phyloP scores from a whole-genome alignment of 202 grass and related monocot genomes.

The Carex arenaria region DNA sequence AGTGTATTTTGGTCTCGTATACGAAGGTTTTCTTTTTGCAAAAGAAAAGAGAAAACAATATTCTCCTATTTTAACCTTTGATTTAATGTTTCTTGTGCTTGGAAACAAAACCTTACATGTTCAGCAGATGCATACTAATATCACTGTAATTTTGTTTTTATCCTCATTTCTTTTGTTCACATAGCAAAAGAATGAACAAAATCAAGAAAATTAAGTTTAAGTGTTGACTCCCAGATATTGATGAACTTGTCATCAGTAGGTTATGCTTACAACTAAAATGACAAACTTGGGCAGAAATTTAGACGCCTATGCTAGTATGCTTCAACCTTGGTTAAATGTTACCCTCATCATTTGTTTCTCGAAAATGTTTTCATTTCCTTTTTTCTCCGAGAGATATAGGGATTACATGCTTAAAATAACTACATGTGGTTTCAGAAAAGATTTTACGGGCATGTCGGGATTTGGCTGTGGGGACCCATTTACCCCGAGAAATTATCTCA shows the following conservation, averaged over 20 bases:
- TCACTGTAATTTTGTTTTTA: not conserved
- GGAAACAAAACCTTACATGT: not conserved
- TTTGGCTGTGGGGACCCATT: not conserved
- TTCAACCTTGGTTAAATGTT: not conserved
- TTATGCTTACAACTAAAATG: not conserved
- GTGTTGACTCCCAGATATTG: not conserved
- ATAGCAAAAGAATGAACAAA: not conserved
- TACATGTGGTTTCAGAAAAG: not conserved
- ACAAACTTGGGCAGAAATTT: not conserved
- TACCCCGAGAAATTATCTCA: not conserved
- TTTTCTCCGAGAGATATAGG: not conserved
- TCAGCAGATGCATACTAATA: not conserved
- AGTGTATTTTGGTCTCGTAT: conserved; percentile 1
- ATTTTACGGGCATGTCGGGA: not conserved
- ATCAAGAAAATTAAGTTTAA: not conserved
- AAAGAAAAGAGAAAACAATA: not conserved
- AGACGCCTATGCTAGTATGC: not conserved
- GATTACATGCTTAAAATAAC: not conserved
- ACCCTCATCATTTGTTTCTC: not conserved
- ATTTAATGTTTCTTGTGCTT: not conserved
- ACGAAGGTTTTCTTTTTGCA: not conserved
- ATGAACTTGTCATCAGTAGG: not conserved
- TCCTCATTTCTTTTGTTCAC: not conserved
- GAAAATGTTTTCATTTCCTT: not conserved
- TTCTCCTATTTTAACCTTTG: not conserved